phyloP scores from a whole-genome alignment of 345 rosid species.

The Populus tremula region DNA sequence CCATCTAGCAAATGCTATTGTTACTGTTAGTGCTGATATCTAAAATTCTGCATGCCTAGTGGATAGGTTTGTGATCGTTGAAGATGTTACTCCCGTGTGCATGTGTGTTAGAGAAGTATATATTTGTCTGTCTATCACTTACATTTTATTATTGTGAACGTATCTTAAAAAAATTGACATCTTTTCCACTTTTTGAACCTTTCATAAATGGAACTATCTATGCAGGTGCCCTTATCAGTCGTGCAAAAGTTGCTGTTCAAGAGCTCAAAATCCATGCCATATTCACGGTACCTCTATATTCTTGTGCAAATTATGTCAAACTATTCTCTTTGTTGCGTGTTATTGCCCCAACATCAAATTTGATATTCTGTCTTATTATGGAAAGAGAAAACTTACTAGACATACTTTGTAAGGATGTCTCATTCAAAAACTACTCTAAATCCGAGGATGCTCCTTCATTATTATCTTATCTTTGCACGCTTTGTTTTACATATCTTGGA shows the following conservation, averaged over 20 bases:
- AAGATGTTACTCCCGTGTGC: background rate
- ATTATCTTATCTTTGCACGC: background rate
- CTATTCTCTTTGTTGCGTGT: background rate
- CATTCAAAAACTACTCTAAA: background rate
- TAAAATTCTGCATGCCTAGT: background rate
- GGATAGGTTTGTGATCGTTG: background rate
- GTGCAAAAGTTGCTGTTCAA: constrained; percentile 93
- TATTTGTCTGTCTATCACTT: background rate
- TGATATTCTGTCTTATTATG: background rate
- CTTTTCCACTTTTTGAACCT: background rate
- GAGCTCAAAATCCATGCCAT: constrained; percentile 90
- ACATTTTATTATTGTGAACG: background rate
- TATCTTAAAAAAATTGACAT: background rate
- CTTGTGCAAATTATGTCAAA: background rate
- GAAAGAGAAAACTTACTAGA: background rate
- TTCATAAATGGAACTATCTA: constrained; percentile 19
- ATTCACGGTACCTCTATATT: constrained; percentile 70
- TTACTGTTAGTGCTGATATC: background rate
- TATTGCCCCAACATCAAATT: background rate
- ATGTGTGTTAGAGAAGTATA: background rate
- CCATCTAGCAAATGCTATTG: background rate
- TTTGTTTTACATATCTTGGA: background rate
- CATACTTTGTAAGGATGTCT: background rate
- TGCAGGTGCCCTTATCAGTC: constrained; percentile 93
- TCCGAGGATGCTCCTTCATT: background rate